Evolutionary conservation across 2,329 filamentous ascomycete species (phyloP), one percentile per base, ranked within the genome.

Genomic region (Aspergillus aculeatinus): DNA sequence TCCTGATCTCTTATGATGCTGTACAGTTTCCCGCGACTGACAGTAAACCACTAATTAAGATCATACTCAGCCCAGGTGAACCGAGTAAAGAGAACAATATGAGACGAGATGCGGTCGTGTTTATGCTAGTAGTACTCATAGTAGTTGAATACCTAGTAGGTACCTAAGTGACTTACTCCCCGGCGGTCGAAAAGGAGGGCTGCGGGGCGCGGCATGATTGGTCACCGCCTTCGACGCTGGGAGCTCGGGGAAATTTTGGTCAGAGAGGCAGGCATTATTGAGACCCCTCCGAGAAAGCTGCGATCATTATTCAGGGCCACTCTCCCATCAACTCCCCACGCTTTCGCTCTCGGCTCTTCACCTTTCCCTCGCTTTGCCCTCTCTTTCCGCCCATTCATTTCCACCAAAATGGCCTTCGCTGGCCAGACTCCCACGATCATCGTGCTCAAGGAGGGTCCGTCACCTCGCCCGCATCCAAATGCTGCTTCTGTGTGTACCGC

Each of bases 381-480:
- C 57, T 58, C 52, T 62, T 63, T 57, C 51, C 64, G 58, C 49
- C 59, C 60, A 59, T 60, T 60, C 55, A 57, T 66, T 68, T 59
- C 60, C 65, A 64, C 72, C 72, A 83, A 63, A 69, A 96, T 97
- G 93, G 96, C 93, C 77, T 97, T 97, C 83, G 92, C 92, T 82
- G 93, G 93, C 77, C 94, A 97, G 81, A 95, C 94, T 76, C 94
- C 94, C 78, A 97, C 94, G 71, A 97, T 97, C 78, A 92, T 98
- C 80, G 93, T 98, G 83, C 87, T 98, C 75, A 96, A 95, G 83
- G 94, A 97, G 85, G 93, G 93, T 96, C 76, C 77, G 89, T 84
- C 68, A 62, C 69, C 67, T 71, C 33, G 61, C 67, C 65, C 64
- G 57, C 67, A 64, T 62, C 63, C 42, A 61, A 65, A 65, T 54